Evolutionary conservation across 306 rosid species (phyloP).

Genomic region (Cyclanthera cordifolia): DNA sequence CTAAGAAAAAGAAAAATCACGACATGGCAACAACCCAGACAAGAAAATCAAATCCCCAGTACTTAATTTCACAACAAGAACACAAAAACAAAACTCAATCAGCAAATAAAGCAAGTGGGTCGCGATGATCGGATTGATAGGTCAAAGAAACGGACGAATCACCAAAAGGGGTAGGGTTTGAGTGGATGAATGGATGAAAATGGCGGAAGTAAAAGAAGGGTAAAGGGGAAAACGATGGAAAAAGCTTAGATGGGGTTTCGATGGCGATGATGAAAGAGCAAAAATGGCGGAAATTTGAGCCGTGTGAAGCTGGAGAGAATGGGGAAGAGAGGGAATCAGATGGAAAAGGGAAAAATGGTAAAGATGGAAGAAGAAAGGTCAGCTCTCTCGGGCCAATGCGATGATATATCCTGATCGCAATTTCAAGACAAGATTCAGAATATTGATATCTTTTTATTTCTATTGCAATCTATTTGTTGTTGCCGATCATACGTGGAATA

Average conservation of each 20-base stretch:
- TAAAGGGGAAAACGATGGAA: constrained; percentile 13
- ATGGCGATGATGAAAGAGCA: neutral
- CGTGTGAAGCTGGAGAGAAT: neutral
- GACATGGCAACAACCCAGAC: constrained; percentile 15
- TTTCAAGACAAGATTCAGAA: neutral
- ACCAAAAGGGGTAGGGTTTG: constrained; percentile 4
- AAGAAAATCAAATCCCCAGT: constrained; percentile 2
- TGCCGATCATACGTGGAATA: neutral
- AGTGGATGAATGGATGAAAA: neutral
- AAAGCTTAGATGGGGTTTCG: neutral
- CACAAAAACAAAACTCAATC: neutral
- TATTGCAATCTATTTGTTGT: neutral
- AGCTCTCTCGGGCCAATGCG: neutral
- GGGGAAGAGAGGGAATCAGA: neutral
- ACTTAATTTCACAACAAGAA: neutral
- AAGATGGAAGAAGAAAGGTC: neutral
- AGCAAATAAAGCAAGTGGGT: neutral
- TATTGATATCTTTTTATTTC: neutral
- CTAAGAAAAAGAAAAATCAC: constrained; percentile 5
- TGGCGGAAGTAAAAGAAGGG: constrained; percentile 40
- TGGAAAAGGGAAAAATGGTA: neutral
- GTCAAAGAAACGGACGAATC: neutral
- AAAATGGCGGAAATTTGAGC: neutral
- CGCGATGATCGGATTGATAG: constrained; percentile 7
- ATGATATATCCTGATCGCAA: neutral